phyloP scores from a whole-genome alignment of 1,284 basidiomycete species.

The Moesziomyces globuligerus region DNA sequence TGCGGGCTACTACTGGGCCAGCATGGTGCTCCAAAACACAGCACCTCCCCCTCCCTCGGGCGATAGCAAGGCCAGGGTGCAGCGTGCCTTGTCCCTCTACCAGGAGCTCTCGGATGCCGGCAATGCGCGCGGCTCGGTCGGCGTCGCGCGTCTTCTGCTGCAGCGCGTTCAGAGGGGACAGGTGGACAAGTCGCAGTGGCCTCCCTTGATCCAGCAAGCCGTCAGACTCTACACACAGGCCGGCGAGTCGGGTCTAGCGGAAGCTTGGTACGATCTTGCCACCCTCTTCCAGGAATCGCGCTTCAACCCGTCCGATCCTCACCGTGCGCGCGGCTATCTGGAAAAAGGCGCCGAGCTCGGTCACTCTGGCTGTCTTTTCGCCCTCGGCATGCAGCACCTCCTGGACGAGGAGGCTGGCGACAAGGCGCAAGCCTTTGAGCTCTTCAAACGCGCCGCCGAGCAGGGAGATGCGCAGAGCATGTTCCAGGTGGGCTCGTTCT shows the following conservation, averaged over 20 bases:
- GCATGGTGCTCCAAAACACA: conserved; percentile 55
- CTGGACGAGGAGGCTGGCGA: conserved; percentile 12
- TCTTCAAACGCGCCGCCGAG: conserved; percentile 55
- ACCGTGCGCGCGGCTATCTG: conserved; percentile 28
- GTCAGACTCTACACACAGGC: conserved; percentile 49
- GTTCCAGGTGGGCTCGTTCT: conserved; percentile 57
- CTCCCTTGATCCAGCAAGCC: conserved; percentile 27
- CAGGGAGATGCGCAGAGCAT: conserved; percentile 57
- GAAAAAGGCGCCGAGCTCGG: conserved; percentile 47
- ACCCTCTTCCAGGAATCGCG: conserved; percentile 37
- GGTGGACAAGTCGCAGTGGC: conserved; percentile 28
- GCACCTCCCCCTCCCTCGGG: conserved; percentile 31
- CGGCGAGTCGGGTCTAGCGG: conserved; percentile 50
- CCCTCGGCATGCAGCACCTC: conserved; percentile 32
- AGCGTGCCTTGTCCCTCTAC: conserved; percentile 46
- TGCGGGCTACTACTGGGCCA: conserved; percentile 58
- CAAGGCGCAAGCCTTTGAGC: conserved; percentile 30
- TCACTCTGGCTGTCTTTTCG: conserved; percentile 34
- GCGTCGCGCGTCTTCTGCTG: conserved; percentile 49
- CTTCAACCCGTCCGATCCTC: conserved; percentile 36
- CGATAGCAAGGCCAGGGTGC: conserved; percentile 14
- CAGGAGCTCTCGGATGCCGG: conserved; percentile 48
- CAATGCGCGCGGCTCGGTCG: conserved; percentile 47
- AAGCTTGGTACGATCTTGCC: conserved; percentile 60
- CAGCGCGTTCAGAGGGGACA: conserved; percentile 31